These are phyloP conservation scores for Quercus dentata DNA, from an alignment of 306 rosid species.

Conservation along the genomic window DNA sequence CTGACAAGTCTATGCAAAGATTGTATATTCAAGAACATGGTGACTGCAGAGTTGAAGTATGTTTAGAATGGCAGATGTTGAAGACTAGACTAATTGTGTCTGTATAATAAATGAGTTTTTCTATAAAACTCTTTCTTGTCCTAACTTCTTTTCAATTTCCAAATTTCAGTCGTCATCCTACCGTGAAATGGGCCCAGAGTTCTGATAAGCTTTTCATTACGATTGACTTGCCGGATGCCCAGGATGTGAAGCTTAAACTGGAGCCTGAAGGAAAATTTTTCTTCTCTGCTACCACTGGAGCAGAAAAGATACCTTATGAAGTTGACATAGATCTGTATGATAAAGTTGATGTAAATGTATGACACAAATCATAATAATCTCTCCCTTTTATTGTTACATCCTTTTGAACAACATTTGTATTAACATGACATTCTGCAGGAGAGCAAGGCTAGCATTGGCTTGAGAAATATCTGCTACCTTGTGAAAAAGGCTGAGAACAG, in stretches of 20 bases:
- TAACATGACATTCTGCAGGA: constrained; percentile 36
- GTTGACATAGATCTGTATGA: constrained; percentile 55
- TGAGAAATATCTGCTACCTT: constrained; percentile 52
- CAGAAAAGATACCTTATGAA: constrained; percentile 54
- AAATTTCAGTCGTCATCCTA: constrained; percentile 61
- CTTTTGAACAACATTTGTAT: neutral
- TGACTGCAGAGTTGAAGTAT: too few relatives aligned
- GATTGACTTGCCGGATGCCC: constrained; percentile 63
- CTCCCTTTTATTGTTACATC: neutral
- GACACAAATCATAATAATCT: neutral
- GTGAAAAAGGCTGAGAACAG: constrained; percentile 54
- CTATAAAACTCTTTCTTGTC: neutral
- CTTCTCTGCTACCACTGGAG: constrained; percentile 56
- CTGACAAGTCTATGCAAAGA: too few relatives aligned
- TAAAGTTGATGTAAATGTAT: constrained; percentile 52
- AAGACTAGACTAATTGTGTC: neutral
- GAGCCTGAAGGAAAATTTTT: constrained; percentile 70
- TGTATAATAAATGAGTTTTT: neutral
- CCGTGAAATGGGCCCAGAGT: constrained; percentile 78
- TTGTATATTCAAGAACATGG: too few relatives aligned
- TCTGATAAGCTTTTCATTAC: constrained; percentile 52
- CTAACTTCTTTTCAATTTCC: neutral
- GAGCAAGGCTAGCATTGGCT: constrained; percentile 50
- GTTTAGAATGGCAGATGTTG: neutral
- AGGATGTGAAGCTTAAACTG: constrained; percentile 58